Base-by-base conservation (phyloP, 331 rosid species). In the Pyracantha coccinea region DNA sequence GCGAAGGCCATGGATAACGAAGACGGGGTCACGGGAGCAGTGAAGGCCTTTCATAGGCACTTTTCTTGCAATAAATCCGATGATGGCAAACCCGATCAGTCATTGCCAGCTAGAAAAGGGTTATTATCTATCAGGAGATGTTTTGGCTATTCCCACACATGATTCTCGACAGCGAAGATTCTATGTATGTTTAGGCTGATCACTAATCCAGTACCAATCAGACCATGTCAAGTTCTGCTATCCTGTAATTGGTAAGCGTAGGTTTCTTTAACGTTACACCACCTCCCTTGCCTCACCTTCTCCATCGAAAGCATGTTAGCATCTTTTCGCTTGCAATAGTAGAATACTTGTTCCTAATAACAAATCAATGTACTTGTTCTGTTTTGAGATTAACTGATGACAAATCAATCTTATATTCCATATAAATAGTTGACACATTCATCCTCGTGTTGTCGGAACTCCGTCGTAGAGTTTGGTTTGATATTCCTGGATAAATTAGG, bases 21-120 rank as follows among this genome's bases (percentile, higher is more conserved):
- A 79, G 96, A 94, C 65, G 97, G 99, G 25, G 97, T 83, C 10
- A 57, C 33, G 4, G 96, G 96, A 74, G 94, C 97, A 24, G 97
- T 94, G 80, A 80, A 78, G 71, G 95, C 97, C 67, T 94, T 94
- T 81, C 84, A 90, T 73, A 87, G 84, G 78, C 93, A 92, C 81
- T 94, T 82, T 75, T 84, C 79, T 29, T 64, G 3, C 2, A 75
- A 47, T 31, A 66, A 20, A 27, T 12, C 44, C 15, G 66, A 69
- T 19, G 74, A 74, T 24, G 60, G 69, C 35, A 2, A 69, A 20
- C 57, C 31, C 2, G 31, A 50, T 50, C 57, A 66, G 73, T 33
- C 62, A 52, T 12, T 27, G 75, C 83, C 28, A 10, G 53, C 67
- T 24, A 68, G 35, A 3, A 66, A 24, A 20, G 5, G 10, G 44